phyloP scores from a whole-genome alignment of 106 monocot genomes.

The Amphibolis antarctica region DNA sequence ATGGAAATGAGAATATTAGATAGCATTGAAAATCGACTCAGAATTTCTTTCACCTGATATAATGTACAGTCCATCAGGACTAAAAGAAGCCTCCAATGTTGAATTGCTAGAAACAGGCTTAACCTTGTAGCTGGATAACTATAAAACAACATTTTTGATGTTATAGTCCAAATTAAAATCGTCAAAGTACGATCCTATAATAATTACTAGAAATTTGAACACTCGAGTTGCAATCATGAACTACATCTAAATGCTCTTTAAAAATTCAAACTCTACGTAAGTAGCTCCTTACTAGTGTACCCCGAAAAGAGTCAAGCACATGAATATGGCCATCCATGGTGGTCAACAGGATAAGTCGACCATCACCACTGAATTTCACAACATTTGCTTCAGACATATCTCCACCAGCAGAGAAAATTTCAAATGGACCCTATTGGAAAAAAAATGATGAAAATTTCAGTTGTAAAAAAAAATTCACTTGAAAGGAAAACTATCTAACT shows the following conservation, averaged over 20 bases:
- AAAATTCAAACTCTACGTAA: neutral
- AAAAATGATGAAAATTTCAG: neutral
- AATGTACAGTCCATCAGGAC: constrained; percentile 74
- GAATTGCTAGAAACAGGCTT: constrained; percentile 63
- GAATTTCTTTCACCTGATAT: constrained; percentile 47
- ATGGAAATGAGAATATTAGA: no score
- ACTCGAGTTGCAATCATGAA: neutral
- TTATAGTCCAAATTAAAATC: neutral
- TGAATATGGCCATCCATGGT: constrained; percentile 79
- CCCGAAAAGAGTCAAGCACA: constrained; percentile 87
- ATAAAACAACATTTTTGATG: neutral
- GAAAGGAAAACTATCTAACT: neutral
- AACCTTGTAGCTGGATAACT: constrained; percentile 82
- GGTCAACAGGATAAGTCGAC: constrained; percentile 76
- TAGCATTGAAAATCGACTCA: neutral
- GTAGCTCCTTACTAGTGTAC: constrained; percentile 45
- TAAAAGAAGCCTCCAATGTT: constrained; percentile 95
- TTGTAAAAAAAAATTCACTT: neutral
- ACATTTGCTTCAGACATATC: constrained; percentile 80
- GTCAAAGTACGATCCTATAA: no score
- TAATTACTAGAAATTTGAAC: no score
- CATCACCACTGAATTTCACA: constrained; percentile 91
- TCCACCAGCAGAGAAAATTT: constrained; percentile 62
- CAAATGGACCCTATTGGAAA: constrained; percentile 78
- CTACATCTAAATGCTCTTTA: neutral